phyloP scores from a whole-genome alignment of 768 basidiomycete genomes.

The Phlebiopsis gigantea region DNA sequence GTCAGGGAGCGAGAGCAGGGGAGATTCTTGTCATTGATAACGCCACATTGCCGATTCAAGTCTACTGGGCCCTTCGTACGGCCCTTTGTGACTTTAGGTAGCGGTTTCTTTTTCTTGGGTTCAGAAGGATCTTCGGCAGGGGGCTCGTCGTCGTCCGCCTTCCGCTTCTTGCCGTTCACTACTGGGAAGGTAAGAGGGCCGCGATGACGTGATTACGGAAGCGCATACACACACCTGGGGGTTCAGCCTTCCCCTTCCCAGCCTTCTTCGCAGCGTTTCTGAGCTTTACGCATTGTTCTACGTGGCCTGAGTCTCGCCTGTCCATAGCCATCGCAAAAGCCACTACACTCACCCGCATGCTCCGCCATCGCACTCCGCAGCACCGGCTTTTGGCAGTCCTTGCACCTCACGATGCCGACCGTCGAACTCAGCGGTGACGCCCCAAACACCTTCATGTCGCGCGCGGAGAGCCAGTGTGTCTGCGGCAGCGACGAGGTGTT shows the following conservation, averaged over 20 bases:
- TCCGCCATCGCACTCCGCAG: conserved; percentile 70
- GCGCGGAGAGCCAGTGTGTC: conserved; percentile 78
- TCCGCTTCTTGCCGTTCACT: conserved; percentile 79
- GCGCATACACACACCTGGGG: conserved; percentile 35
- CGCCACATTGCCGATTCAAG: conserved; percentile 90
- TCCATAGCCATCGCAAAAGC: not conserved
- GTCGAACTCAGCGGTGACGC: conserved; percentile 61
- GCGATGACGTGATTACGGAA: not conserved
- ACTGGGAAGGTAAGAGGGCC: conserved; percentile 8
- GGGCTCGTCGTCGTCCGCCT: conserved; percentile 68
- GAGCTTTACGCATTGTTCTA: conserved; percentile 61
- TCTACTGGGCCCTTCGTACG: conserved; percentile 84
- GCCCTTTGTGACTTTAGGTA: conserved; percentile 70
- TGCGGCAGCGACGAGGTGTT: conserved; percentile 69
- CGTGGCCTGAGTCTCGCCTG: not conserved
- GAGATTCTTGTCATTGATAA: conserved; percentile 91
- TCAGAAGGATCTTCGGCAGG: conserved; percentile 55
- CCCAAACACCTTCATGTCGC: conserved; percentile 87
- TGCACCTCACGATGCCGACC: conserved; percentile 67
- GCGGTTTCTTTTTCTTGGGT: conserved; percentile 74
- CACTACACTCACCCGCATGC: conserved; percentile 59
- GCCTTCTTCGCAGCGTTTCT: conserved; percentile 50
- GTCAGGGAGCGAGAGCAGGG: conserved; percentile 94
- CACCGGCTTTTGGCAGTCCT: conserved; percentile 76
- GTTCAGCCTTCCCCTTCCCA: conserved; percentile 48